Conservation (phyloP, 306 rosid species). For the Vigna mungo region DNA sequence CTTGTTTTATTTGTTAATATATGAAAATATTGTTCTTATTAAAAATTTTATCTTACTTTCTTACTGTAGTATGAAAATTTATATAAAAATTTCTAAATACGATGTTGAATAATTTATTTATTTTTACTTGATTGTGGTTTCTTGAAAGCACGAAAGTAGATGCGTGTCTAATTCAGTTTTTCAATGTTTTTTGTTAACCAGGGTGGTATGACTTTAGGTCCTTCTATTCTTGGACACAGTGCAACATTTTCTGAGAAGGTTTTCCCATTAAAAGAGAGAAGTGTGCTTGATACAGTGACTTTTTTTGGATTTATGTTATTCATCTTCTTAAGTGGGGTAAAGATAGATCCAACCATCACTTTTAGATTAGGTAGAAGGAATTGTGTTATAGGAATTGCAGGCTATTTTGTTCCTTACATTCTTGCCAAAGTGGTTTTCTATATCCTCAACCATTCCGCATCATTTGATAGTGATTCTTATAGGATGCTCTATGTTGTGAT, state of each 20-base stretch:
- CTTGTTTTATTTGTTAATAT: too few relatives aligned
- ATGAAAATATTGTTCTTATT: too few relatives aligned
- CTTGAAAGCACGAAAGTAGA: background rate
- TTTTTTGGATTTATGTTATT: constrained; percentile 62
- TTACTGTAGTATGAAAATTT: too few relatives aligned
- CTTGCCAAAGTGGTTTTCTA: constrained; percentile 37
- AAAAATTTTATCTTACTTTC: too few relatives aligned
- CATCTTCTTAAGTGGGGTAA: constrained; percentile 61
- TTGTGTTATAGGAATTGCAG: constrained; percentile 49
- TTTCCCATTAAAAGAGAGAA: constrained; percentile 59
- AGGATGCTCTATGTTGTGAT: constrained; percentile 42
- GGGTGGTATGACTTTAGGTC: constrained; percentile 76
- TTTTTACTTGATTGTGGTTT: too few relatives aligned
- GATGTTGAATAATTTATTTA: too few relatives aligned
- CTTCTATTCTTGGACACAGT: constrained; percentile 64
- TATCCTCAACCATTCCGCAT: constrained; percentile 21
- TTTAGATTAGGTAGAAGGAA: constrained; percentile 53
- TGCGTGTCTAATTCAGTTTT: constrained; percentile 32
- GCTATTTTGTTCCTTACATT: constrained; percentile 55
- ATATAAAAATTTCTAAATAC: too few relatives aligned
- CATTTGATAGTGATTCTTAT: constrained; percentile 53
- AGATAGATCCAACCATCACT: constrained; percentile 58
- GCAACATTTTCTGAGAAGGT: constrained; percentile 48
- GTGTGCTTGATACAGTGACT: constrained; percentile 59
- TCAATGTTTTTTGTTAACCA: constrained; percentile 42